These are phyloP conservation scores for Neurospora terricola DNA, from an alignment of 495 filamentous ascomycete genomes.

Conservation along the genomic window DNA sequence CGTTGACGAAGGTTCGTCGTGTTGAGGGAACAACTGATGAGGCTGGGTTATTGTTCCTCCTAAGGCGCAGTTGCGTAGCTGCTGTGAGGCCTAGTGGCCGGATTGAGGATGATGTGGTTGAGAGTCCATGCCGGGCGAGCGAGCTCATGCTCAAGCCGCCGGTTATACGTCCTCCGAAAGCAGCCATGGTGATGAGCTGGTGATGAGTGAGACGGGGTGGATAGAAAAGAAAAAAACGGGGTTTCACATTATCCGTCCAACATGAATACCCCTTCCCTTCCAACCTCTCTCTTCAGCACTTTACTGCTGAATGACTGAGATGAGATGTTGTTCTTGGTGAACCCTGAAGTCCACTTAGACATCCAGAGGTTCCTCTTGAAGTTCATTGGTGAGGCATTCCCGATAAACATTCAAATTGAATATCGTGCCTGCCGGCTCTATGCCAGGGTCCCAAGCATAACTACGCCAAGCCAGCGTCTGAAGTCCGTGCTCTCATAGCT, in stretches of 20 bases:
- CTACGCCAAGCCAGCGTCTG: neutral
- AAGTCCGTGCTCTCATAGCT: neutral
- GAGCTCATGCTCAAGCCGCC: neutral
- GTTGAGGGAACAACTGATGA: neutral
- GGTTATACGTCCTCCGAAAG: neutral
- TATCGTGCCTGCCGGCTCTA: neutral
- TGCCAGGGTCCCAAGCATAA: neutral
- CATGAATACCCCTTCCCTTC: neutral
- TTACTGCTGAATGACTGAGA: neutral
- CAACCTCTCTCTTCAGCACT: neutral
- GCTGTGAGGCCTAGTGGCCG: neutral
- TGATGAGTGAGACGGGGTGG: neutral
- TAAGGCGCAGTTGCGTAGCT: neutral
- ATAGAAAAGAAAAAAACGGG: neutral
- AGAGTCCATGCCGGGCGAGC: neutral
- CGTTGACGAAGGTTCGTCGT: conserved; percentile 24
- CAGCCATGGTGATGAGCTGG: neutral
- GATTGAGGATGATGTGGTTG: neutral
- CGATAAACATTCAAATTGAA: neutral
- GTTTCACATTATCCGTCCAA: neutral
- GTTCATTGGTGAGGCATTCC: neutral
- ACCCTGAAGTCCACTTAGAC: neutral
- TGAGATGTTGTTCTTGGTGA: neutral
- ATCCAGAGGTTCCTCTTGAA: neutral
- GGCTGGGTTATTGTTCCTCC: neutral